Percentiles rank a stretch among this genome's conserved stretches.
Evolutionary conservation across 2,329 filamentous ascomycete genomes (phyloP).

Genomic region (Tolypocladium cylindrosporum): DNA sequence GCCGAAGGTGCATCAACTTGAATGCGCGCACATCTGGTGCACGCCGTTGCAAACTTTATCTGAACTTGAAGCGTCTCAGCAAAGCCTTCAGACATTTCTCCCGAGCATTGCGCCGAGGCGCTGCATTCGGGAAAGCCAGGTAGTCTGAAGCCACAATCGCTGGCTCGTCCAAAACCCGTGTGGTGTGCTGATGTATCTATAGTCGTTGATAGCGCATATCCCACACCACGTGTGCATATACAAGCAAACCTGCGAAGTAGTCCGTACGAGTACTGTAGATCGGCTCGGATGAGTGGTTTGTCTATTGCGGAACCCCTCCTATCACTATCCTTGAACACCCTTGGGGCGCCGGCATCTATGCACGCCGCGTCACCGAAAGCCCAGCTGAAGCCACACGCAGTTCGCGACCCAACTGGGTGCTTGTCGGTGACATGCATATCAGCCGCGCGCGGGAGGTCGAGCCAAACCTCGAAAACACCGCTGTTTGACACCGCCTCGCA

Average conservation of each 20-base stretch:
- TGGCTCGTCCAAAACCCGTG: neutral
- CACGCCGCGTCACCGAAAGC: neutral
- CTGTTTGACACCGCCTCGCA: neutral
- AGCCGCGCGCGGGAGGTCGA: neutral
- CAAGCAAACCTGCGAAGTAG: too few relatives aligned
- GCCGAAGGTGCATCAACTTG: too few relatives aligned
- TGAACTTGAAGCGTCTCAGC: neutral
- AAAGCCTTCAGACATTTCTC: neutral
- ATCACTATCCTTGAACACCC: neutral
- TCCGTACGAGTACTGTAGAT: too few relatives aligned
- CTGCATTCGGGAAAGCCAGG: neutral
- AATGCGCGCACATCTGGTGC: neutral
- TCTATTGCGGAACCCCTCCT: neutral
- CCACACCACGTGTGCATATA: too few relatives aligned
- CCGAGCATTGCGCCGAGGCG: neutral
- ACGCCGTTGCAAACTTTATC: neutral
- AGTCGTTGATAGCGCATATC: too few relatives aligned
- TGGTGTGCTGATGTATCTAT: too few relatives aligned
- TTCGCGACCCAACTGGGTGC: neutral
- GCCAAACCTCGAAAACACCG: neutral
- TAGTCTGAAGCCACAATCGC: neutral
- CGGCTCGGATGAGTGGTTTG: neutral
- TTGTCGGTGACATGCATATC: neutral
- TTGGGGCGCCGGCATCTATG: neutral
- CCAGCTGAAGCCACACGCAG: neutral